phyloP scores from a whole-genome alignment of 2,329 filamentous ascomycete genomes.

The Emmonsiellopsis sp. region DNA sequence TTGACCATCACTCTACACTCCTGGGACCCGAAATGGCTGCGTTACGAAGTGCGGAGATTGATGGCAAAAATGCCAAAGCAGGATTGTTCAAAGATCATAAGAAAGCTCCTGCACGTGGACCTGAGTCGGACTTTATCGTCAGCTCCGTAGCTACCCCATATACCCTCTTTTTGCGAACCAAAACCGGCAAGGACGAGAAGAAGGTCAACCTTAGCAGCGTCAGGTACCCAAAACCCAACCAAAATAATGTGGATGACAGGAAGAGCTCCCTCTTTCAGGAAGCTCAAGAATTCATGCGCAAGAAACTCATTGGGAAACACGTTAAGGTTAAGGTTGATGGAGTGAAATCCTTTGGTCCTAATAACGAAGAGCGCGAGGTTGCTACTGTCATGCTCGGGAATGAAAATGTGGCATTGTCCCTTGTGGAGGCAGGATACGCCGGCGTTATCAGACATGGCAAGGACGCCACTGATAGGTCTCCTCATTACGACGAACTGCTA shows the following conservation, averaged over 20 bases:
- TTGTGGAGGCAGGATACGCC: slow-evolving; percentile 89
- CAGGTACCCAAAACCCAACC: slow-evolving; percentile 82
- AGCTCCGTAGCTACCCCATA: slow-evolving; percentile 81
- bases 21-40: slow-evolving; percentile 80
- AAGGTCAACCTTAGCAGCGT: slow-evolving; percentile 88
- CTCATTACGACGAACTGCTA: slow-evolving; percentile 68
- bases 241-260: slow-evolving; percentile 49
- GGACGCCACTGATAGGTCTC: slow-evolving; percentile 86
- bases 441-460: slow-evolving; percentile 91
- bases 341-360: slow-evolving; percentile 78
- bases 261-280: slow-evolving; percentile 69
- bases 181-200: slow-evolving; percentile 69
- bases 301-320: slow-evolving; percentile 91
- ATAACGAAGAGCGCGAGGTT: slow-evolving; percentile 90
- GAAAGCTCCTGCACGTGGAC: slow-evolving; percentile 52
- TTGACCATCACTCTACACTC: slow-evolving; percentile 90
- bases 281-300: slow-evolving; percentile 91
- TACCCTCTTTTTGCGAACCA: slow-evolving; percentile 76
- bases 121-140: slow-evolving; percentile 71
- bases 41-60: slow-evolving; percentile 77
- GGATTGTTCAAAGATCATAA: slow-evolving; percentile 77
- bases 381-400: slow-evolving; percentile 75
- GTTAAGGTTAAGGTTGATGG: slow-evolving; percentile 84
- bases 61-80: slow-evolving; percentile 65
- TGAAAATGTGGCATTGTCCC: slow-evolving; percentile 73